Percentiles rank a stretch among this genome's conserved stretches.
Conservation (phyloP, 2,329 filamentous ascomycete genomes). For the Dichotomopilus funicola region DNA sequence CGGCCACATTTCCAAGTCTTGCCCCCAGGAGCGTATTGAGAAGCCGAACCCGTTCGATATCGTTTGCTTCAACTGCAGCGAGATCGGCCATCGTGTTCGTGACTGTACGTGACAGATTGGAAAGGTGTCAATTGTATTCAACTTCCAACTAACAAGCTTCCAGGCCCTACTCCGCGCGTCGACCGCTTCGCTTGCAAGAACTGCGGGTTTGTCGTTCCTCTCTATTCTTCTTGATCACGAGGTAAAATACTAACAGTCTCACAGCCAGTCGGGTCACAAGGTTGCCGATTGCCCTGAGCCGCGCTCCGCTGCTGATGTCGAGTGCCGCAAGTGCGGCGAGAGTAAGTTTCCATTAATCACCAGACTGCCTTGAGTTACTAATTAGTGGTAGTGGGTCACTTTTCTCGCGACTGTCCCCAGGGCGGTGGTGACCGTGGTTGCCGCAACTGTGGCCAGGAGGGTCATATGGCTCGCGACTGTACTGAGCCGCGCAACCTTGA, state of each 20-base stretch:
- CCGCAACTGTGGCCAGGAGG: constrained; percentile 58
- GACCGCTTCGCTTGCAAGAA: constrained; percentile 64
- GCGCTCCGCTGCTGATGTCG: constrained; percentile 54
- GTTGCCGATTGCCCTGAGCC: constrained; percentile 50
- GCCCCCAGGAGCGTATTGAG: constrained; percentile 51
- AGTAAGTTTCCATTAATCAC: constrained; percentile 37
- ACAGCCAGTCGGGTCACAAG: constrained; percentile 45
- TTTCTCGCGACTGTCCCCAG: constrained; percentile 57
- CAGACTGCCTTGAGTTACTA: constrained; percentile 1
- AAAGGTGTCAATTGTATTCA: too few relatives aligned
- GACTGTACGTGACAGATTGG: constrained; percentile 50
- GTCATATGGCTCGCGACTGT: constrained; percentile 57
- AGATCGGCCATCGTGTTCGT: constrained; percentile 58
- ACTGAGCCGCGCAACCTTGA: constrained; percentile 39
- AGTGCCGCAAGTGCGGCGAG: constrained; percentile 59
- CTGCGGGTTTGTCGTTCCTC: constrained; percentile 44
- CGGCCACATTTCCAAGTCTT: constrained; percentile 56
- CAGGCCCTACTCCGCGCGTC: constrained; percentile 53
- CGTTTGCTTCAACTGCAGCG: constrained; percentile 59
- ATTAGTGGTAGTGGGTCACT: constrained; percentile 47
- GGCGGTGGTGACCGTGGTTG: constrained; percentile 45
- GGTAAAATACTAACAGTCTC: not conserved
- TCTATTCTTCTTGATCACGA: not conserved
- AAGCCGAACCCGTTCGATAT: constrained; percentile 38
- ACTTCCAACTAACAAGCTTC: constrained; percentile 11